phyloP scores from a whole-genome alignment of 225 moss, liverwort and hornwort genomes.

The Marchantia polymorpha region DNA sequence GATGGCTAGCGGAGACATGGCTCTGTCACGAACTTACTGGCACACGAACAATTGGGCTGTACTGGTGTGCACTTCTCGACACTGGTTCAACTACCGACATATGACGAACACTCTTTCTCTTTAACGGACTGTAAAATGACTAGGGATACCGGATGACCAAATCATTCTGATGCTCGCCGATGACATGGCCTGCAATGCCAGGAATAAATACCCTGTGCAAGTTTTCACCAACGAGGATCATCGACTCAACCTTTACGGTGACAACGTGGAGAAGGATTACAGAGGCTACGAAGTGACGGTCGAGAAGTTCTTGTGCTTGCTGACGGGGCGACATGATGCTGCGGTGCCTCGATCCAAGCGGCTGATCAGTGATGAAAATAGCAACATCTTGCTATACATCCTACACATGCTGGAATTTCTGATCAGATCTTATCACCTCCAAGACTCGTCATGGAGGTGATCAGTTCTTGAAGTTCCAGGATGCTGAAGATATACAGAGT shows the following conservation, averaged over 20 bases:
- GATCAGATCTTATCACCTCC: no score
- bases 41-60: slow-evolving; percentile 98
- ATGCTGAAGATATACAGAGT: slow-evolving; percentile 95
- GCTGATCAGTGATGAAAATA: slow-evolving; percentile 80
- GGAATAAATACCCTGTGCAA: slow-evolving; percentile 84
- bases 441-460: slow-evolving; percentile 97
- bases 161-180: slow-evolving; percentile 99
- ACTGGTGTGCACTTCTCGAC: slow-evolving; percentile 88
- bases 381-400: slow-evolving; percentile 86
- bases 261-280: slow-evolving; percentile 96
- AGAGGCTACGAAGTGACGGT: slow-evolving; percentile 97
- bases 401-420: no score
- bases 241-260: slow-evolving; percentile 86
- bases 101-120: slow-evolving; percentile 95
- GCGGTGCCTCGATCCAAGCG: slow-evolving; percentile 93
- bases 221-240: slow-evolving; percentile 97
- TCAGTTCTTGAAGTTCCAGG: slow-evolving; percentile 94
- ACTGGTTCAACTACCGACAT: slow-evolving; percentile 94
- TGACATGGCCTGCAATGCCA: slow-evolving; percentile 89
- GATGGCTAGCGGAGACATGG: background rate
- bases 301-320: slow-evolving; percentile 80
- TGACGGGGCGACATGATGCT: slow-evolving; percentile 81
- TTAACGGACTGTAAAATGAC: slow-evolving; percentile 94
- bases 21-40: background rate
- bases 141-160: slow-evolving; percentile 89